phyloP scores from a whole-genome alignment of 2,329 filamentous ascomycete species.

The Microsporum canis region DNA sequence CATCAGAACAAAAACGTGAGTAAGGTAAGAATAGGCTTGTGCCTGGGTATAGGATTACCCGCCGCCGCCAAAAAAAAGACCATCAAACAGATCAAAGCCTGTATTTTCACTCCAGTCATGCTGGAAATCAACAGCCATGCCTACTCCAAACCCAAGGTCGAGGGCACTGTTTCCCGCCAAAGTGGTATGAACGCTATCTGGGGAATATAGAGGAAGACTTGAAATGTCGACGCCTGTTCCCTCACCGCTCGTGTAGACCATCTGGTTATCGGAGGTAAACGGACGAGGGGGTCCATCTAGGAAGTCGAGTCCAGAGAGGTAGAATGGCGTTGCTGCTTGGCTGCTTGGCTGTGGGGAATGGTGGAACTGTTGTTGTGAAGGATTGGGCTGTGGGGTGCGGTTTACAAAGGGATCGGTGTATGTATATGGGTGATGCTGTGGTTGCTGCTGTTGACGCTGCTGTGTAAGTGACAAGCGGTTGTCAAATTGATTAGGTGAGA shows the following conservation, averaged over 20 bases:
- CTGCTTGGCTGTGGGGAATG: not conserved
- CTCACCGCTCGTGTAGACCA: not conserved
- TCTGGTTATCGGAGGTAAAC: not conserved
- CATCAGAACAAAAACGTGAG: not conserved
- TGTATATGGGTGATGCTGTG: not conserved
- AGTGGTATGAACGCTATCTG: conserved; percentile 21
- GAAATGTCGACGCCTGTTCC: not conserved
- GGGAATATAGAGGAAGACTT: not conserved
- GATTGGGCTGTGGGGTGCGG: conserved; percentile 3
- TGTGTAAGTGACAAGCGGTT: not conserved
- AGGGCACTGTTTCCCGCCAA: conserved; percentile 33
- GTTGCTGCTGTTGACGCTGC: not conserved
- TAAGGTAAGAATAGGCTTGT: not conserved
- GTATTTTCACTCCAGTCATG: conserved; percentile 40
- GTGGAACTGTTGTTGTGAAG: conserved; percentile 1
- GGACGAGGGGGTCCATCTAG: conserved; percentile 37
- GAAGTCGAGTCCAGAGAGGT: conserved; percentile 43
- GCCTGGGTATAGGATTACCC: not conserved
- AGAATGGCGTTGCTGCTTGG: conserved; percentile 10
- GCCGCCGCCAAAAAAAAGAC: conserved; percentile 42
- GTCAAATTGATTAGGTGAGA: not conserved
- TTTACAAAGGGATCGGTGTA: conserved; percentile 4
- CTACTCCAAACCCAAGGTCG: conserved; percentile 33
- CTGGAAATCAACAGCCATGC: conserved; percentile 34
- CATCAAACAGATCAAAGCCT: conserved; percentile 43